Evolutionary conservation across 495 filamentous ascomycete species (phyloP).

Genomic region (Aspergillus ostianus): DNA sequence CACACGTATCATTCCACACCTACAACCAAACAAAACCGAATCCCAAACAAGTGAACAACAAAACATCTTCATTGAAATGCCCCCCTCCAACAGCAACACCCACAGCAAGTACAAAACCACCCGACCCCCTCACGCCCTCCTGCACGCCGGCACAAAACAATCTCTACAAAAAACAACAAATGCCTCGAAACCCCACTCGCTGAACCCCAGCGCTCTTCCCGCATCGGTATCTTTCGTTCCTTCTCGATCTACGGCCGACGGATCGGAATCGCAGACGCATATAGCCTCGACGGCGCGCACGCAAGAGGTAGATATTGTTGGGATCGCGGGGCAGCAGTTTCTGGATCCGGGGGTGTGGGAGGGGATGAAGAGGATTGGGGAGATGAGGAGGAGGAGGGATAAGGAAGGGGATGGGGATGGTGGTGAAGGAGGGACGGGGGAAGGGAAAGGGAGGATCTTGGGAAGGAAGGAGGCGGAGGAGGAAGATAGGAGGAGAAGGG

Average conservation of each 20-base stretch:
- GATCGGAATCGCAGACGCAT: too few relatives aligned
- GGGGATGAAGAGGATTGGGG: slow-evolving; percentile 8
- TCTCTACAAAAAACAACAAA: not conserved
- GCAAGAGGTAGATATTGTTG: slow-evolving; percentile 25
- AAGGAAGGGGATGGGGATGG: slow-evolving; percentile 10
- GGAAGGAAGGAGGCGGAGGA: slow-evolving; percentile 19
- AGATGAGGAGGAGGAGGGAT: not conserved
- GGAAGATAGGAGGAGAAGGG: slow-evolving; percentile 16
- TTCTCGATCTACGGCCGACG: not conserved
- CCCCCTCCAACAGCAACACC: not conserved
- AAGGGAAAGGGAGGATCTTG: not conserved
- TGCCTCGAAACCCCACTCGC: not conserved
- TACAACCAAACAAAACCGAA: too few relatives aligned
- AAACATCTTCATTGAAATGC: too few relatives aligned
- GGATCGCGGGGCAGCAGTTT: slow-evolving; percentile 27
- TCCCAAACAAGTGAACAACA: too few relatives aligned
- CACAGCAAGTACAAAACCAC: slow-evolving; percentile 39
- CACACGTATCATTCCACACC: too few relatives aligned
- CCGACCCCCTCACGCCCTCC: slow-evolving; percentile 42
- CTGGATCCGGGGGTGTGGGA: slow-evolving; percentile 26
- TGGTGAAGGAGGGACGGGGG: slow-evolving; percentile 6
- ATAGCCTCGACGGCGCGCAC: not conserved
- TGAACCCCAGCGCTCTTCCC: not conserved
- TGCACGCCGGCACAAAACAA: slow-evolving; percentile 32
- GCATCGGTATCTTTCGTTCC: not conserved